Conservation (phyloP, 2,329 filamentous ascomycete genomes). For the Alternaria arborescens region DNA sequence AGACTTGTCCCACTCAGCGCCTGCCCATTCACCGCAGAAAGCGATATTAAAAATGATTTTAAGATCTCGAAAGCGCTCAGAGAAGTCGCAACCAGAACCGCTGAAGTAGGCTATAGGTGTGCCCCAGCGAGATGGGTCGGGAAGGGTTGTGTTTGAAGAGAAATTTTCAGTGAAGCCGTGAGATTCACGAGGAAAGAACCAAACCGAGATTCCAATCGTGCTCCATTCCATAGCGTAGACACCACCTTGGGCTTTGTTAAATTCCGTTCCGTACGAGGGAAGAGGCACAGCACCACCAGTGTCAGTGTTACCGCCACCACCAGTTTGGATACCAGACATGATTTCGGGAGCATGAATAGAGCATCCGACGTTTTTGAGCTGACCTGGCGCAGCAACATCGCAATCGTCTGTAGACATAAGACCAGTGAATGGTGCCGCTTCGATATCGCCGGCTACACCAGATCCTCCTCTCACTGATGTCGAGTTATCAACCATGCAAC, state of each 20-base stretch:
- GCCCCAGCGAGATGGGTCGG: conserved; percentile 32
- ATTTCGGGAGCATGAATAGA: conserved; percentile 16
- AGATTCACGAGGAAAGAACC: conserved; percentile 50
- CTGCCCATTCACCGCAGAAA: conserved; percentile 65
- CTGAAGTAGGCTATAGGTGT: conserved; percentile 52
- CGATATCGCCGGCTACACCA: neutral
- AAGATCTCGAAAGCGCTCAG: conserved; percentile 37
- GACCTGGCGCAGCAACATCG: conserved; percentile 46
- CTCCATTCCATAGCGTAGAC: conserved; percentile 55
- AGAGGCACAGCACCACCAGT: conserved; percentile 15
- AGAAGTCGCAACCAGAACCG: conserved; percentile 58
- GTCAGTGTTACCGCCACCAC: neutral
- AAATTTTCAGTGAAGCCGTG: neutral
- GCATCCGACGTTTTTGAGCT: conserved; percentile 48
- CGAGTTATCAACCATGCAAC: conserved; percentile 34
- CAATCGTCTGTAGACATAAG: conserved; percentile 57
- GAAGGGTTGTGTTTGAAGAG: conserved; percentile 9
- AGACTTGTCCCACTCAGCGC: conserved; percentile 63
- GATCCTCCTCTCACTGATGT: conserved; percentile 9
- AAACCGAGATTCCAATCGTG: conserved; percentile 50
- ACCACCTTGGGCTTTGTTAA: conserved; percentile 50
- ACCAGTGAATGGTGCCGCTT: conserved; percentile 52
- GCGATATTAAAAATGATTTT: conserved; percentile 58
- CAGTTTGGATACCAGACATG: neutral
- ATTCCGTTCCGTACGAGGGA: conserved; percentile 43